Conservation (phyloP, 495 filamentous ascomycete species). For the Aspergillus sparsus region DNA sequence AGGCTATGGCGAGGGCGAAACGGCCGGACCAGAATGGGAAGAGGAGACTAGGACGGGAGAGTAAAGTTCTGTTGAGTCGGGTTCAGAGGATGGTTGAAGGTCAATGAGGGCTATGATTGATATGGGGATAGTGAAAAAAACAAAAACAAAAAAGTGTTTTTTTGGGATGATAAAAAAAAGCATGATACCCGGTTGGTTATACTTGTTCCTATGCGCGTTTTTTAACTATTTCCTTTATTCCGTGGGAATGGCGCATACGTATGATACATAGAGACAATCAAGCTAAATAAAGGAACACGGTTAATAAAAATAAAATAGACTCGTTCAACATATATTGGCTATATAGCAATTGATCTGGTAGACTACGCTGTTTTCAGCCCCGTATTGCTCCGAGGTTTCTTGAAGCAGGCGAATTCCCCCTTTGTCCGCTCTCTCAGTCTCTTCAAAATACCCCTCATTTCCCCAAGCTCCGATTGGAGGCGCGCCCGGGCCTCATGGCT, state of each 20-base stretch:
- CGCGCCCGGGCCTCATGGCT: conserved; percentile 76
- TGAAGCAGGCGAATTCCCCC: conserved; percentile 83
- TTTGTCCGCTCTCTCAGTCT: conserved; percentile 76
- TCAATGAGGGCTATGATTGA: conserved; percentile 12
- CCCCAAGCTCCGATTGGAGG: conserved; percentile 82
- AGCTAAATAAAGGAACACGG: too few species aligned
- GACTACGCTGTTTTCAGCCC: conserved; percentile 25
- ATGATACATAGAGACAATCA: too few species aligned
- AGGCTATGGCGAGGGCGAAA: conserved; percentile 74
- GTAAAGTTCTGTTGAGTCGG: conserved; percentile 76
- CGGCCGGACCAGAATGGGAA: conserved; percentile 75
- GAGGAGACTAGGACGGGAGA: conserved; percentile 81
- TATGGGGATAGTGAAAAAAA: background rate
- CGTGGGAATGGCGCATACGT: background rate
- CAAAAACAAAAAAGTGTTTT: conserved; percentile 14
- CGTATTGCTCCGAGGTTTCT: conserved; percentile 44
- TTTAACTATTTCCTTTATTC: conserved; percentile 3
- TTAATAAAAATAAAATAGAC: background rate
- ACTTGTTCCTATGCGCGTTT: background rate
- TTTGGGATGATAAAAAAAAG: conserved; percentile 4
- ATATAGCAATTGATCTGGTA: background rate
- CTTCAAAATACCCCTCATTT: conserved; percentile 85
- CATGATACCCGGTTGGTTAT: conserved; percentile 29
- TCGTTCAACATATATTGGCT: background rate
- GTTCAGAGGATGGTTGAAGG: conserved; percentile 70